Evolutionary conservation across 495 filamentous ascomycete species (phyloP).

Genomic region (Geopyxis carbonaria): DNA sequence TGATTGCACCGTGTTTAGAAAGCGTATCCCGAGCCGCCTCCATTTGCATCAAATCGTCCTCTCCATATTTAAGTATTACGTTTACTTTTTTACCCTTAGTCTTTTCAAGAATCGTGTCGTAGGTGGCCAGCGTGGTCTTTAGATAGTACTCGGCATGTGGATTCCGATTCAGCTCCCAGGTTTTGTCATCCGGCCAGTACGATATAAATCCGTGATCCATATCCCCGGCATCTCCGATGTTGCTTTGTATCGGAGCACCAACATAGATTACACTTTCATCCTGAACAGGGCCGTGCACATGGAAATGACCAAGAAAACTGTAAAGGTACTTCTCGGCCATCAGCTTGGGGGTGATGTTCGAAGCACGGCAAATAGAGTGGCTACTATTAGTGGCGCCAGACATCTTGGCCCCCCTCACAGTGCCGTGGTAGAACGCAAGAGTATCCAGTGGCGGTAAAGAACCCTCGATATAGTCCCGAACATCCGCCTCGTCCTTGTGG

Average conservation of each 20-base stretch:
- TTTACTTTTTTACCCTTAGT: too few relatives aligned
- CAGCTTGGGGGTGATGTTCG: slow-evolving; percentile 2
- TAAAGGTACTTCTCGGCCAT: neutral
- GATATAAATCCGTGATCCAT: neutral
- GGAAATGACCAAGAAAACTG: slow-evolving; percentile 5
- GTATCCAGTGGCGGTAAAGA: neutral
- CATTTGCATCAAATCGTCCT: neutral
- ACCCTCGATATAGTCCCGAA: slow-evolving; percentile 1
- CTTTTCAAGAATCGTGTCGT: too few relatives aligned
- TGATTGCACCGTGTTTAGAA: neutral
- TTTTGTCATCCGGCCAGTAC: neutral
- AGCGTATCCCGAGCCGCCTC: neutral
- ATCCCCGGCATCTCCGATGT: slow-evolving; percentile 6
- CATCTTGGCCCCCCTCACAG: slow-evolving; percentile 2
- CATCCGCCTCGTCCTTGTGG: slow-evolving; percentile 1
- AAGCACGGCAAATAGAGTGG: neutral
- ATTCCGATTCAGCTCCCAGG: slow-evolving; percentile 2
- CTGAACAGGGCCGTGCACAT: slow-evolving; percentile 5
- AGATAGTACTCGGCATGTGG: slow-evolving; percentile 3
- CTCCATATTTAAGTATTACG: too few relatives aligned
- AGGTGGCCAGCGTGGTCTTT: too few relatives aligned
- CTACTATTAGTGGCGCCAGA: too few relatives aligned
- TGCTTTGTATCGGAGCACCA: slow-evolving; percentile 3
- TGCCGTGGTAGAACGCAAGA: slow-evolving; percentile 4
- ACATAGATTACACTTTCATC: slow-evolving; percentile 1